Evolutionary conservation across 306 rosid genomes (phyloP), one percentile per base, ranked within the genome.

Genomic region (Abrus precatorius): DNA sequence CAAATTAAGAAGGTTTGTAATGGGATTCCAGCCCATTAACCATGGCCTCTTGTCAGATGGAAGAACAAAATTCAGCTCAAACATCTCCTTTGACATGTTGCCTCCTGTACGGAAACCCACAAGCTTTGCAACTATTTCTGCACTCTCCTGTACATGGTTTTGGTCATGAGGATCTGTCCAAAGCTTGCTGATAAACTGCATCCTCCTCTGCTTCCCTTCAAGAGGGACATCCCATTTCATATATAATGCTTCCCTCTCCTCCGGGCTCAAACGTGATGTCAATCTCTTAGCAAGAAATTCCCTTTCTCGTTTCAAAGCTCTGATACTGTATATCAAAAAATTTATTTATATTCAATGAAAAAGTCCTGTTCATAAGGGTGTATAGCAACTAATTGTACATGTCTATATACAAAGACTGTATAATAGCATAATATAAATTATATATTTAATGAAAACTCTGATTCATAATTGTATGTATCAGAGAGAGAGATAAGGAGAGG

Each of bases 231-330:
- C 92, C 99, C 98, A 93, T 91, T 89, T 96, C 59, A 92, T 86
- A 86, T 90, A 96, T 87, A 96, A 76, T 0, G 69, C 60, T 40
- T 96, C 98, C 85, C 97, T 89, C 92, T 96, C 98, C 85, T 96
- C 99, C 5, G 66, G 85, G 0, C 87, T 86, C 81, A 96, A 85
- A 9, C 97, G 97, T 0, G 99, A 88, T 47, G 87, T 82, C 83
- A 96, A 80, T 83, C 99, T 90, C 92, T 92, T 96, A 0, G 99
- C 98, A 27, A 93, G 97, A 84, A 96, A 96, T 86, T 93, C 99
- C 74, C 93, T 92, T 82, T 96, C 99, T 14, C 97, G 87, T 79
- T 80, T 92, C 86, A 96, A 81, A 41, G 94, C 93, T 88, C 88
- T 90, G 44, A 88, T 84, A 66, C 99, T 96, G 91, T 89, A 91